Conservation (phyloP, 331 rosid species). For the Rosa hybrid region DNA sequence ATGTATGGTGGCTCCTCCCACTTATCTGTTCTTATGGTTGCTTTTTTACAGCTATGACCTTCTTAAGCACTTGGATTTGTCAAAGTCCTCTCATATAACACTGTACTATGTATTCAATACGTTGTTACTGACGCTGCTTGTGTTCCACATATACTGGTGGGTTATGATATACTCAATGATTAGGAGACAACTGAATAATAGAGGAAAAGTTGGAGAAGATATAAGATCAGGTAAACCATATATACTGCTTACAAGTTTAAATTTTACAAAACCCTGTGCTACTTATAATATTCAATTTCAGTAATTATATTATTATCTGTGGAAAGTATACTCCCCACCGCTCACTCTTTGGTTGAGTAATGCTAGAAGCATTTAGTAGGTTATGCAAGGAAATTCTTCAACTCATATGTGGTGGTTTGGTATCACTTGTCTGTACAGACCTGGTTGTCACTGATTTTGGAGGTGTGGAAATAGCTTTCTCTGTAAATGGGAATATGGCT, state of each 20-base stretch:
- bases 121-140: constrained; percentile 73
- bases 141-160: constrained; percentile 99
- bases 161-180: constrained; percentile 86
- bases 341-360: not conserved
- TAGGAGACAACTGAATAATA: constrained; percentile 72
- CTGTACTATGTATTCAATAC: constrained; percentile 83
- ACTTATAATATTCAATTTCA: not conserved
- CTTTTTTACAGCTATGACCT: constrained; percentile 65
- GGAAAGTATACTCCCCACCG: not conserved
- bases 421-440: not conserved
- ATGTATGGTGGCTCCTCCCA: constrained; percentile 14
- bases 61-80: constrained; percentile 44
- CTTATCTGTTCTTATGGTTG: constrained; percentile 34
- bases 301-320: not conserved
- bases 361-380: not conserved
- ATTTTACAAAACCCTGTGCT: not conserved
- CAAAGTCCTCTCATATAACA: constrained; percentile 34
- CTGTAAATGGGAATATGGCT: not conserved
- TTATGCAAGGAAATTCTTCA: not conserved
- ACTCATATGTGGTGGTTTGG: not conserved
- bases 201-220: constrained; percentile 97
- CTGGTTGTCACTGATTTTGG: not conserved
- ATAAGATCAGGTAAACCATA: constrained; percentile 86
- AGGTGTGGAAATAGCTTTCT: not conserved
- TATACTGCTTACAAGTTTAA: constrained; percentile 8